phyloP scores from a whole-genome alignment of 305 asterid genomes.

The Fraxinus floribunda region DNA sequence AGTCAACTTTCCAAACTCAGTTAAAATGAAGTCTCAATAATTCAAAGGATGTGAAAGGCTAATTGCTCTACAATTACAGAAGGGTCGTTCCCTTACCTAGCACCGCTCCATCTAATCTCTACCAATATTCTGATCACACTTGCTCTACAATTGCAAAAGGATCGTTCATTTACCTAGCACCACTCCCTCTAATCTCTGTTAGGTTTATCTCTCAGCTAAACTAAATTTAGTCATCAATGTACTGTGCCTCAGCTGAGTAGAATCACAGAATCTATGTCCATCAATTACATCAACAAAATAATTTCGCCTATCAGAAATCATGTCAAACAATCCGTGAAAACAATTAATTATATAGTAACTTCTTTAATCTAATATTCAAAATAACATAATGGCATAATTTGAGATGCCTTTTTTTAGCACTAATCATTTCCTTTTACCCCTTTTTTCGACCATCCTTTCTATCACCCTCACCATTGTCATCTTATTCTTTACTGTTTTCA shows the following conservation, averaged over 20 bases:
- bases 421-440: conserved; percentile 40
- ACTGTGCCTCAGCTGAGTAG: background rate
- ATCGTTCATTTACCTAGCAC: background rate
- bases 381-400: background rate
- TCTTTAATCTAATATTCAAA: background rate
- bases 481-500: background rate
- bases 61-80: background rate
- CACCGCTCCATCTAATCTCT: no score
- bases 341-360: background rate
- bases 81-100: background rate
- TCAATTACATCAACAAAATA: background rate
- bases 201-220: background rate
- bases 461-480: conserved; percentile 8
- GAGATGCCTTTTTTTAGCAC: background rate
- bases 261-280: background rate
- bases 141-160: no score
- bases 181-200: background rate
- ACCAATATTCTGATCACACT: no score
- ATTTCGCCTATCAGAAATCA: background rate
- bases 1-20: background rate
- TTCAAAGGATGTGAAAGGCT: background rate
- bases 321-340: background rate
- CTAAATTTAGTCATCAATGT: background rate
- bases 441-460: conserved; percentile 23
- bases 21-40: background rate